Percentiles rank a stretch among this genome's conserved stretches.
These are phyloP conservation scores for Blastobotrys indianensis DNA, from an alignment of 1,139 yeast species.

Conservation along the genomic window DNA sequence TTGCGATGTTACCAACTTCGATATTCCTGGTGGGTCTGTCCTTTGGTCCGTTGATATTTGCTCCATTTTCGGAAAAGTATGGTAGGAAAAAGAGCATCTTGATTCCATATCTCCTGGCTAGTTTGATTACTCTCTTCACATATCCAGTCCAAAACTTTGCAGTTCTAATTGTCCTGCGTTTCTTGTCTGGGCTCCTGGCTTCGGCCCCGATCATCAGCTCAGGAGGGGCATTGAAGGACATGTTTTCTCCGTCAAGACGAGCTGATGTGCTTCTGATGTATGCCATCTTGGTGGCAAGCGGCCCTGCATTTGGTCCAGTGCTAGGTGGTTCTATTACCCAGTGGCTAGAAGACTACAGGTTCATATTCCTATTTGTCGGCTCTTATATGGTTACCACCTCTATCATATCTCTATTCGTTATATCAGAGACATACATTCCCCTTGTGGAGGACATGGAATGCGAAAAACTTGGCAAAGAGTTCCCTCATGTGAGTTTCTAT, in stretches of 20 bases:
- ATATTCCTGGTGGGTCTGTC: conserved; percentile 18
- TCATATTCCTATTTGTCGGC: conserved; percentile 13
- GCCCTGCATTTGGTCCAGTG: conserved; percentile 20
- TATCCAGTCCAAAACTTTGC: conserved; percentile 9
- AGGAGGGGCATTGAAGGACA: conserved; percentile 19
- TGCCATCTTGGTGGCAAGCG: conserved; percentile 19
- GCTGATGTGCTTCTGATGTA: conserved; percentile 18
- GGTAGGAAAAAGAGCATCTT: conserved; percentile 15
- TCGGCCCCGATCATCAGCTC: conserved; percentile 20
- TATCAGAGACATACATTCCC: conserved; percentile 14
- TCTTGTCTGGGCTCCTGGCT: conserved; percentile 15
- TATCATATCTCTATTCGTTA: conserved; percentile 3
- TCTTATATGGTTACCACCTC: conserved; percentile 8
- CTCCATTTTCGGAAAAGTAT: conserved; percentile 17
- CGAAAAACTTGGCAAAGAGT: conserved; percentile 5
- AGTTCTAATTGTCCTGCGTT: conserved; percentile 13
- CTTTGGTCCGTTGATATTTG: conserved; percentile 17
- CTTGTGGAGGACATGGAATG: conserved; percentile 12
- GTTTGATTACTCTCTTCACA: conserved; percentile 11
- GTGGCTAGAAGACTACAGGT: conserved; percentile 10
- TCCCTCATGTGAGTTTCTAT: conserved; percentile 1
- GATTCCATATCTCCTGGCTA: conserved; percentile 13
- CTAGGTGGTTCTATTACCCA: conserved; percentile 16
- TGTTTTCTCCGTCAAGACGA: conserved; percentile 15
- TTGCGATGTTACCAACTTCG: conserved; percentile 16